phyloP scores from a whole-genome alignment of 139 green algal genomes.

The Coelastrella sp. region DNA sequence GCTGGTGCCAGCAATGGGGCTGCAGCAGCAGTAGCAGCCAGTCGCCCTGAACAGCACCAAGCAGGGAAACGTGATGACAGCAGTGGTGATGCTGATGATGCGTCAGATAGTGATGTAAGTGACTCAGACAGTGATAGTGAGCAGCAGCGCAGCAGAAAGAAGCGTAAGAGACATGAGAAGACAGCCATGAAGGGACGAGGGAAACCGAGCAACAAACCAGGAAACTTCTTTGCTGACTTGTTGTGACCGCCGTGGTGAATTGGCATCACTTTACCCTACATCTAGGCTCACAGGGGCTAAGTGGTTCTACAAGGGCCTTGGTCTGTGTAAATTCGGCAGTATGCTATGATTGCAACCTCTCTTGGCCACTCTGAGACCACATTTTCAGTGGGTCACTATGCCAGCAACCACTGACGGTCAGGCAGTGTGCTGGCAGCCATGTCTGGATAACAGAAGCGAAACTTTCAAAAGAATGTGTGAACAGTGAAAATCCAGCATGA shows the following conservation, averaged over 20 bases:
- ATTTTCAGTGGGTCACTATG: too few species aligned
- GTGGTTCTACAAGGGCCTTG: too few species aligned
- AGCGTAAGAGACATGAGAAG: slow-evolving; percentile 54
- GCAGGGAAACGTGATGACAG: background rate
- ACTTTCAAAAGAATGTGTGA: too few species aligned
- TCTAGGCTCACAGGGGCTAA: background rate
- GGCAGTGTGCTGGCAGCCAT: too few species aligned
- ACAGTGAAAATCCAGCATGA: too few species aligned
- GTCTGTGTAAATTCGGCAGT: too few species aligned
- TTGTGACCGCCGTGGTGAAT: slow-evolving; percentile 26
- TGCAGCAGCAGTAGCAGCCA: background rate
- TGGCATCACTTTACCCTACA: background rate
- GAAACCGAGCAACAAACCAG: slow-evolving; percentile 30
- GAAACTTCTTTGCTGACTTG: slow-evolving; percentile 67
- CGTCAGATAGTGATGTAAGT: background rate
- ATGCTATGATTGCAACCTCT: too few species aligned
- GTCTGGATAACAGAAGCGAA: too few species aligned
- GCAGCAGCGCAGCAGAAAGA: slow-evolving; percentile 28
- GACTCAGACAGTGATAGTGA: slow-evolving; percentile 29
- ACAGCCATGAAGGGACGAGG: slow-evolving; percentile 59
- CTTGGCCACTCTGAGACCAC: too few species aligned
- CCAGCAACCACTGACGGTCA: too few species aligned
- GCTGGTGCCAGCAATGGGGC: slow-evolving; percentile 15
- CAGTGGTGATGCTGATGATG: background rate
- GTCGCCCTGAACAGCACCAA: background rate